phyloP scores from a whole-genome alignment of 306 rosid species.

The Begonia peltatifolia region DNA sequence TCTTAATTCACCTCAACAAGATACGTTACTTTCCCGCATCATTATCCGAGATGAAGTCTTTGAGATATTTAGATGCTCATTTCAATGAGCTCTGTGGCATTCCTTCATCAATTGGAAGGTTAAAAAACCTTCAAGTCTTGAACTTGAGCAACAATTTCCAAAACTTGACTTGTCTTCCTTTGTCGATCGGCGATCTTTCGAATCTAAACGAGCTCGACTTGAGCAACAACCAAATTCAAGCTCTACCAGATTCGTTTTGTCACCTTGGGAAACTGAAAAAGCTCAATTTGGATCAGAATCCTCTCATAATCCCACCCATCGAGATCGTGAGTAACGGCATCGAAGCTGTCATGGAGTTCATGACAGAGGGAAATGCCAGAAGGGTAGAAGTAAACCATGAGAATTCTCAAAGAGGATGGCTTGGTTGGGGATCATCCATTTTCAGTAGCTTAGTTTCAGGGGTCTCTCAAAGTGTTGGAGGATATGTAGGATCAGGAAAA shows the following conservation, averaged over 20 bases:
- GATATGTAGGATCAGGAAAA: too few relatives aligned
- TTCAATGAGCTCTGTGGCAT: constrained; percentile 72
- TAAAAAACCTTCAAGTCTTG: constrained; percentile 46
- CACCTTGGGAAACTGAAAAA: constrained; percentile 56
- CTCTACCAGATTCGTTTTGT: constrained; percentile 73
- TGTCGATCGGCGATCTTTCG: constrained; percentile 60
- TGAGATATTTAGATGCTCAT: constrained; percentile 69
- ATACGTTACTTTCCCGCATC: constrained; percentile 71
- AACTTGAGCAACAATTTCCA: constrained; percentile 69
- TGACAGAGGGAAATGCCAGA: constrained; percentile 74
- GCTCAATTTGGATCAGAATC: constrained; percentile 82
- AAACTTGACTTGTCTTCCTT: constrained; percentile 62
- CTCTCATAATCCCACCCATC: constrained; percentile 55
- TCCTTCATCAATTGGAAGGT: constrained; percentile 53
- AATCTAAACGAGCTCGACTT: constrained; percentile 75
- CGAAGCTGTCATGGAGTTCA: constrained; percentile 46
- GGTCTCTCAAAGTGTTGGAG: too few relatives aligned
- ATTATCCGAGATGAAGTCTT: constrained; percentile 59
- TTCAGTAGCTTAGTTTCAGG: too few relatives aligned
- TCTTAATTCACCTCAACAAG: constrained; percentile 60
- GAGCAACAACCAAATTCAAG: constrained; percentile 82
- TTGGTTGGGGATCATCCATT: too few relatives aligned
- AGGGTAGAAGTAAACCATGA: constrained; percentile 3
- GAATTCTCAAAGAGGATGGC: too few relatives aligned
- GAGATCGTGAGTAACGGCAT: constrained; percentile 47